Percentiles rank a stretch among this genome's conserved stretches.
Conservation (phyloP, 768 basidiomycete genomes). For the Mycena galopus region DNA sequence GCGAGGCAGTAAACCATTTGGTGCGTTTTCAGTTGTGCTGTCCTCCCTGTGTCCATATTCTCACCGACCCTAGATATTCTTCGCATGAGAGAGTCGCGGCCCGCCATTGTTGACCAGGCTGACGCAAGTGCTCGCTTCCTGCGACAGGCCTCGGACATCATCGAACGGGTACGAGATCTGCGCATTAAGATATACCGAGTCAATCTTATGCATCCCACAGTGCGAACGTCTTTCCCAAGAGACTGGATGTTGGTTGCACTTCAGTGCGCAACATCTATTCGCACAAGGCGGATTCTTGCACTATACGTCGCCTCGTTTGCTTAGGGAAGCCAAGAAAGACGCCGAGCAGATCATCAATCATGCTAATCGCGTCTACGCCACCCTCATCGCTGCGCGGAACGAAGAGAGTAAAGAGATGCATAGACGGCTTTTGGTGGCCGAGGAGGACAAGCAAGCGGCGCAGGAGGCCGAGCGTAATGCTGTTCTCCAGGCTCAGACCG, state of each 20-base stretch:
- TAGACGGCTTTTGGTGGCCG: neutral
- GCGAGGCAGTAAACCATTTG: neutral
- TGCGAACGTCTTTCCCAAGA: neutral
- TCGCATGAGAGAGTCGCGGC: neutral
- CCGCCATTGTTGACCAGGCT: neutral
- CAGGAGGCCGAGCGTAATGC: neutral
- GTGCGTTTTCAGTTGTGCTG: neutral
- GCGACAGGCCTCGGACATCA: neutral
- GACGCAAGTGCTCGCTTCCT: neutral
- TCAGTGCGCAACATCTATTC: slow-evolving; percentile 1
- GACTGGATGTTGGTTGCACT: slow-evolving; percentile 16
- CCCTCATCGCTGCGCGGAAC: neutral
- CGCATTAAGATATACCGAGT: neutral
- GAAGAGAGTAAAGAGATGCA: slow-evolving; percentile 6
- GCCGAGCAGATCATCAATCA: neutral
- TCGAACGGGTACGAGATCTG: neutral
- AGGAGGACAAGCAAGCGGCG: neutral
- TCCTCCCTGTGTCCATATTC: neutral
- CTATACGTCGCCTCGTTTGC: neutral
- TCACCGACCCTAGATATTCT: neutral
- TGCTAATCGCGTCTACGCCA: neutral
- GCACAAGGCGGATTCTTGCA: neutral
- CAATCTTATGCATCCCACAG: neutral
- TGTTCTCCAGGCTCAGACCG: neutral
- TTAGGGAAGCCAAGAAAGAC: neutral